Evolutionary conservation across 345 rosid species (phyloP).

Genomic region (Angophora floribunda): DNA sequence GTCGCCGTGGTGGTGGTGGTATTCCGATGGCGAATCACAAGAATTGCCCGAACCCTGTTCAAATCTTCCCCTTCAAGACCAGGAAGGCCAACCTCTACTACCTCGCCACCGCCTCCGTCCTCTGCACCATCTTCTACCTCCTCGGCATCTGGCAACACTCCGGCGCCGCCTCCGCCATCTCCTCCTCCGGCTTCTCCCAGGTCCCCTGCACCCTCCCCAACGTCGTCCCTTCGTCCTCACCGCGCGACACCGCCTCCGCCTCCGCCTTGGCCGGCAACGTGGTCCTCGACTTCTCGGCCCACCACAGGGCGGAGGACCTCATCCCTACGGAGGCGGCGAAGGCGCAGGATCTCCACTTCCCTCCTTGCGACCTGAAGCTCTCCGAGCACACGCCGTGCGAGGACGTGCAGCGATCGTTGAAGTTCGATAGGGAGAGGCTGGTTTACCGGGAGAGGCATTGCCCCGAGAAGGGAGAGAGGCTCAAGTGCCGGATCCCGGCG

Average conservation of each 20-base stretch:
- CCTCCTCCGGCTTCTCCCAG: slow-evolving; percentile 15
- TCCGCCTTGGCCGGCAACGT: neutral
- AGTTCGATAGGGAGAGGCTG: slow-evolving; percentile 39
- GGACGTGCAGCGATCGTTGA: slow-evolving; percentile 45
- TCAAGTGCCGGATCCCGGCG: slow-evolving; percentile 69
- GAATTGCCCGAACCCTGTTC: neutral
- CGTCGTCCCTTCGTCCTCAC: neutral
- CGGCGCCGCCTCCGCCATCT: slow-evolving; percentile 12
- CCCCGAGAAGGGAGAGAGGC: slow-evolving; percentile 32
- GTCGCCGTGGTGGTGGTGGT: neutral
- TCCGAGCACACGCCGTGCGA: slow-evolving; percentile 81
- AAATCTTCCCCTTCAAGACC: slow-evolving; percentile 12
- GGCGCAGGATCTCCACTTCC: slow-evolving; percentile 34
- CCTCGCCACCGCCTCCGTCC: slow-evolving; percentile 24
- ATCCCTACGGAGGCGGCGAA: slow-evolving; percentile 10
- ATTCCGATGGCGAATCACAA: neutral
- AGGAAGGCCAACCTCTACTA: slow-evolving; percentile 40
- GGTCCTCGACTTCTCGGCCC: slow-evolving; percentile 44
- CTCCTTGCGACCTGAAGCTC: slow-evolving; percentile 38
- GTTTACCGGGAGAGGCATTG: slow-evolving; percentile 84
- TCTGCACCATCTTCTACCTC: slow-evolving; percentile 45
- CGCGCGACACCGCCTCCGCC: slow-evolving; percentile 3
- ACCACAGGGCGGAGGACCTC: slow-evolving; percentile 41
- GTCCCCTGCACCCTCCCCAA: neutral
- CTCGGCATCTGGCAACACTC: slow-evolving; percentile 48